Evolutionary conservation across 371 early-diverging fungal genomes (phyloP), one percentile per base, ranked within the genome.

Genomic region (Batrachochytrium dendrobatidis): DNA sequence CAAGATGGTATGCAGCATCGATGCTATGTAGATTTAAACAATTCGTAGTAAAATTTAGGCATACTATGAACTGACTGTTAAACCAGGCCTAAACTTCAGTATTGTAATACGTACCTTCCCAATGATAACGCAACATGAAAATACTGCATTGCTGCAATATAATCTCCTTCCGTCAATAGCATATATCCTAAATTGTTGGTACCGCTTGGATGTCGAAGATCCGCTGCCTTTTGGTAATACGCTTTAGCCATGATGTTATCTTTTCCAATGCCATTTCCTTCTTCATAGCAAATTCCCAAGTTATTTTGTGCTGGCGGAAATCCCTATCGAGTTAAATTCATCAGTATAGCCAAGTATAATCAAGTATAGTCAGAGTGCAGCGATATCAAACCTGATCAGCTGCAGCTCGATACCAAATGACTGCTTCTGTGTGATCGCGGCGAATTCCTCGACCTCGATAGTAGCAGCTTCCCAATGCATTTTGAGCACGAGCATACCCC

Each of bases 211-310:
- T 80, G 76, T 18, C 73, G 56, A 30, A 24, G 70, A 29, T 75
- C 75, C 22, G 73, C 71, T 18, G 81, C 76, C 34, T 62, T 55
- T 53, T 65, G 67, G 58, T 82, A 83, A 45, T 62, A 63, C 29
- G 58, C 53, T 48, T 74, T 73, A 2, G 81, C 81, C 43, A 58
- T 46, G 17, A 34, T 61, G 34, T 68, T 26, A 46, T 80, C 73
- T 55, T 64, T 65, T 28, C 60, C 61, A 24, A 79, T 70, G 6
- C 81, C 82, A 2, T 65, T 57, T 3, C 85, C 85, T 51, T 77
- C 73, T 58, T 76, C 81, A 69, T 81, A 79, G 57, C 75, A 76
- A 29, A 73, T 71, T n/a, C 77, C 81, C n/a, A 84, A 64, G 54
- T 76, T 73, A 61, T 75, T 77, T 45, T 67, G 71, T 1, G 81